Evolutionary conservation across 2,329 filamentous ascomycete genomes (phyloP).

Genomic region (Aspergillus sp.): DNA sequence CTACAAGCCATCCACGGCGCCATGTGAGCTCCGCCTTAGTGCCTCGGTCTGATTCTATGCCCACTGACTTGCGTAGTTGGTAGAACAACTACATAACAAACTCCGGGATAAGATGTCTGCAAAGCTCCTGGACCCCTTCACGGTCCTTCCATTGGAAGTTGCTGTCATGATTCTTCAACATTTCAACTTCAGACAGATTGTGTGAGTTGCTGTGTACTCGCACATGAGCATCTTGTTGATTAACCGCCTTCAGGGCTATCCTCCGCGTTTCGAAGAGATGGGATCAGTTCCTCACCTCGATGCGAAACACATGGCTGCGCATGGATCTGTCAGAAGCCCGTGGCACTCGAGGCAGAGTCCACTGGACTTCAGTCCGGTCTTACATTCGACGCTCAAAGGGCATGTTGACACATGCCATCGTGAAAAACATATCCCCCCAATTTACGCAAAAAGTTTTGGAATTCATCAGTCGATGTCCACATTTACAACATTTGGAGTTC

Average conservation of each 20-base stretch:
- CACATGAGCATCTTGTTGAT: background rate
- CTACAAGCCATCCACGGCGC: conserved; percentile 30
- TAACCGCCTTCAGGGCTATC: conserved; percentile 30
- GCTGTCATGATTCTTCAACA: conserved; percentile 46
- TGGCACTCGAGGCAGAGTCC: conserved; percentile 37
- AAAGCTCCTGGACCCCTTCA: conserved; percentile 43
- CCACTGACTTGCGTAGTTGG: conserved; percentile 22
- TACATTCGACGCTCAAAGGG: conserved; percentile 31
- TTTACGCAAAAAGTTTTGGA: conserved; percentile 22
- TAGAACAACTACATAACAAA: conserved; percentile 44
- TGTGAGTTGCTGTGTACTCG: conserved; percentile 26
- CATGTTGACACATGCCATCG: conserved; percentile 24
- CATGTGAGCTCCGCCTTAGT: conserved; percentile 18
- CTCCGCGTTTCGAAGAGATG: conserved; percentile 52
- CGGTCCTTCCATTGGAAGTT: conserved; percentile 49
- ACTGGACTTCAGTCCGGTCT: conserved; percentile 25
- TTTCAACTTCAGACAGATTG: conserved; percentile 46
- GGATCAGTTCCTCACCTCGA: conserved; percentile 44
- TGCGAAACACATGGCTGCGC: conserved; percentile 45
- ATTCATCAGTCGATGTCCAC: conserved; percentile 28
- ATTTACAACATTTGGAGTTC: conserved; percentile 27
- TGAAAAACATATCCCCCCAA: conserved; percentile 22
- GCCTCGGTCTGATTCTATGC: background rate
- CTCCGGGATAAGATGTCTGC: conserved; percentile 27
- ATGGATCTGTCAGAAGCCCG: conserved; percentile 47